Percentiles rank a stretch among this genome's conserved stretches.
Conservation (phyloP, 1,284 basidiomycete genomes). For the Fistulinella cinereoalba region DNA sequence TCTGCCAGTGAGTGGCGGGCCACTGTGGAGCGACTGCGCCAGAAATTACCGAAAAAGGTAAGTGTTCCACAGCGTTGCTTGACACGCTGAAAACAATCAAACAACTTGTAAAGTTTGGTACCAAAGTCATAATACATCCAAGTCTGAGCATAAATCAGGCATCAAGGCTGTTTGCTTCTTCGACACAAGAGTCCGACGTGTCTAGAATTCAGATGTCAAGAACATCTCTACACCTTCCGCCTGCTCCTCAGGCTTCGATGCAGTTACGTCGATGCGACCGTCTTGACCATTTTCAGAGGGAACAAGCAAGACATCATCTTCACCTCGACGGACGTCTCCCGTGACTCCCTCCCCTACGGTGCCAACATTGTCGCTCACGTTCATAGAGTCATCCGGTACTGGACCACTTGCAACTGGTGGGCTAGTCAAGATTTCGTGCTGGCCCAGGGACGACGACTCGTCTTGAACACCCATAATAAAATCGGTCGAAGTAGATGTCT, state of each 20-base stretch:
- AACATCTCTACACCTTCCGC: slow-evolving; percentile 1
- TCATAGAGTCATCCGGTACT: not conserved
- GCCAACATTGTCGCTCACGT: not conserved
- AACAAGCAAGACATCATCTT: slow-evolving; percentile 20
- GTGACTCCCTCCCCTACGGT: not conserved
- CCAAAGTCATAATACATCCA: too few species aligned
- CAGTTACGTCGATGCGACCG: not conserved
- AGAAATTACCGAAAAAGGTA: too few species aligned
- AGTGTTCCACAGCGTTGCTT: too few species aligned
- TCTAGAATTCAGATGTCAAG: too few species aligned
- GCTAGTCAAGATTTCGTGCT: not conserved
- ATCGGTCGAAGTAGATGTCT: not conserved
- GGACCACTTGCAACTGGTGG: too few species aligned
- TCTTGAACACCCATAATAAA: not conserved
- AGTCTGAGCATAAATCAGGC: too few species aligned
- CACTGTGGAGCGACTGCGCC: too few species aligned
- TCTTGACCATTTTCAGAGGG: slow-evolving; percentile 19
- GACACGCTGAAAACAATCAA: too few species aligned
- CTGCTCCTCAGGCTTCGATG: not conserved
- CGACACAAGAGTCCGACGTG: too few species aligned
- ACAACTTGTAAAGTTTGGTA: too few species aligned
- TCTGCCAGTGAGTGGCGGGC: too few species aligned
- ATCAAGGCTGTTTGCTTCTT: too few species aligned
- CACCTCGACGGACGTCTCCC: not conserved
- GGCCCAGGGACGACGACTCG: not conserved